phyloP scores from a whole-genome alignment of 1,139 yeast species.

The Chernovozyma sophiae-reginae region DNA sequence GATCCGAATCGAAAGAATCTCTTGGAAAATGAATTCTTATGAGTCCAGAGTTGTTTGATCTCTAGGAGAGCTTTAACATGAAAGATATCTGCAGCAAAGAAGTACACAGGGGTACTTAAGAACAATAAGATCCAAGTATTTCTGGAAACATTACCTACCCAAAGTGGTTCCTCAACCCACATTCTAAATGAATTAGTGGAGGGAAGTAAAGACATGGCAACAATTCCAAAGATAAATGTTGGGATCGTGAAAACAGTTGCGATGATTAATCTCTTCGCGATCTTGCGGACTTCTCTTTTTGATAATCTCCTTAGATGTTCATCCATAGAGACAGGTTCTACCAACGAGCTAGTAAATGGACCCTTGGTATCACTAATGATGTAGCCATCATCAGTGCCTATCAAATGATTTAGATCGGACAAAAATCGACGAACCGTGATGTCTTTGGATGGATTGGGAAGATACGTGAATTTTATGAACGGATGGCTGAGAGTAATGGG shows the following conservation, averaged over 20 bases:
- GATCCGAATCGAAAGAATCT: constrained; percentile 69
- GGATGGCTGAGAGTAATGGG: constrained; percentile 55
- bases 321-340: constrained; percentile 56
- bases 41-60: constrained; percentile 52
- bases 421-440: constrained; percentile 53
- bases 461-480: constrained; percentile 57
- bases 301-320: constrained; percentile 57
- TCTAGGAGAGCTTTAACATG: constrained; percentile 65
- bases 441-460: constrained; percentile 47
- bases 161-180: constrained; percentile 60
- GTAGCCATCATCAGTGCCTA: constrained; percentile 25
- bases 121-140: constrained; percentile 63
- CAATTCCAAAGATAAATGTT: constrained; percentile 64
- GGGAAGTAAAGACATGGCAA: constrained; percentile 62
- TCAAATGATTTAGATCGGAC: constrained; percentile 42
- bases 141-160: constrained; percentile 62
- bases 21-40: constrained; percentile 51
- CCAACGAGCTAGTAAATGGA: constrained; percentile 48
- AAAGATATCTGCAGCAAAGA: constrained; percentile 70
- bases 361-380: constrained; percentile 24
- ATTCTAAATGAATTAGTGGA: constrained; percentile 34
- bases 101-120: constrained; percentile 69
- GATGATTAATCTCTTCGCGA: constrained; percentile 45
- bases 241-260: constrained; percentile 60
- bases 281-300: constrained; percentile 41